These are phyloP conservation scores for Pachysandra terminalis DNA, from an alignment of 164 flowering plant genomes.

Conservation along the genomic window DNA sequence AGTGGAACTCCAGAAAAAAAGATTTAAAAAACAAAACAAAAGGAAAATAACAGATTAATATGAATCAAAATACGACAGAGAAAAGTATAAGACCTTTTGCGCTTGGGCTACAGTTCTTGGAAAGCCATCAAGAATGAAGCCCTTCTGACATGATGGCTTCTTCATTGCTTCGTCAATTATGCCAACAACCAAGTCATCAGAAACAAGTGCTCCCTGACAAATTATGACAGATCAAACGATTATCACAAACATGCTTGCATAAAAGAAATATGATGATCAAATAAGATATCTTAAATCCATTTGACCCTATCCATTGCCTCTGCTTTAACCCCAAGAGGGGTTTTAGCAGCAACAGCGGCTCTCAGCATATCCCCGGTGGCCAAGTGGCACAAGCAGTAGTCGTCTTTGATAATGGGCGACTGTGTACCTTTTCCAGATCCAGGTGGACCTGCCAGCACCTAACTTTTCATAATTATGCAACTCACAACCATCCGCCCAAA, in stretches of 20 bases:
- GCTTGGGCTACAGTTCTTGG: conserved; percentile 96
- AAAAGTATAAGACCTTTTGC: conserved; percentile 56
- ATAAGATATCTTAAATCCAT: not conserved
- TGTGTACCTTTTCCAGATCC: too few relatives aligned
- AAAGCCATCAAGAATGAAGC: conserved; percentile 96
- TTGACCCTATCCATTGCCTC: conserved; percentile 95
- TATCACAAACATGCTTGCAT: not conserved
- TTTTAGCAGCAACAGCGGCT: conserved; percentile 94
- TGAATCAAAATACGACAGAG: not conserved
- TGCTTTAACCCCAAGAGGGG: conserved; percentile 94
- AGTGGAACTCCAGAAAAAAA: too few relatives aligned
- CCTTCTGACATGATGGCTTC: conserved; percentile 91
- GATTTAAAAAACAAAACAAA: too few relatives aligned
- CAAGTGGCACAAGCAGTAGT: conserved; percentile 95
- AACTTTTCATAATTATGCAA: conserved; percentile 9
- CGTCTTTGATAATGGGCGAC: conserved; percentile 95
- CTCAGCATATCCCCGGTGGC: conserved; percentile 99
- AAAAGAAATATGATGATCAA: not conserved
- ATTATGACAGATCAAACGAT: conserved; percentile 5
- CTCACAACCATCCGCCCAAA: not conserved
- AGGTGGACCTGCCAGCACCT: conserved; percentile 55
- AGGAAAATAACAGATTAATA: too few relatives aligned
- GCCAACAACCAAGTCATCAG: conserved; percentile 91
- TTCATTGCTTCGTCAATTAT: conserved; percentile 91
- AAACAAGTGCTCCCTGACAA: conserved; percentile 82